phyloP scores from a whole-genome alignment of 306 rosid species.

The Acacia crassicarpa region DNA sequence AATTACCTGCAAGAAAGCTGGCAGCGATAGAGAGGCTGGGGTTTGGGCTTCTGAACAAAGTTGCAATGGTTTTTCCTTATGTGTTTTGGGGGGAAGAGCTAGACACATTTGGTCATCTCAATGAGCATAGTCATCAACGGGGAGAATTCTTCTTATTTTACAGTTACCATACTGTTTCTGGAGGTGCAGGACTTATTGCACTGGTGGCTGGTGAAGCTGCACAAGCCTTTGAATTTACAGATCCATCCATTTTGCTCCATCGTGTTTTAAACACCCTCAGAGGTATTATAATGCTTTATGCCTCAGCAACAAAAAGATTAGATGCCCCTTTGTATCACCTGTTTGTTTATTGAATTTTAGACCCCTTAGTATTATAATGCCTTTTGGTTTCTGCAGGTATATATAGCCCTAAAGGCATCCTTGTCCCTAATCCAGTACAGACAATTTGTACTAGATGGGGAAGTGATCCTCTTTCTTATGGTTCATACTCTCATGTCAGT shows the following conservation, averaged over 20 bases:
- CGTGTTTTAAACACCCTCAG: slow-evolving; percentile 67
- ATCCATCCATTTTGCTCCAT: slow-evolving; percentile 63
- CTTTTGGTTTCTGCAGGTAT: slow-evolving; percentile 56
- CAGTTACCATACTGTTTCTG: slow-evolving; percentile 92
- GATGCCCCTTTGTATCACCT: background rate
- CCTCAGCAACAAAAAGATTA: slow-evolving; percentile 19
- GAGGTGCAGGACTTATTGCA: slow-evolving; percentile 79
- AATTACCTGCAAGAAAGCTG: slow-evolving; percentile 77
- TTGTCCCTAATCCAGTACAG: slow-evolving; percentile 79
- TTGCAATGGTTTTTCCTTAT: slow-evolving; percentile 85
- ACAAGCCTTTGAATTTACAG: slow-evolving; percentile 72
- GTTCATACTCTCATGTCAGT: slow-evolving; percentile 91
- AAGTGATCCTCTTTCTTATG: slow-evolving; percentile 80
- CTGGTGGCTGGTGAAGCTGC: slow-evolving; percentile 99
- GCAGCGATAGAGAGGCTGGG: slow-evolving; percentile 86
- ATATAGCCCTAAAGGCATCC: slow-evolving; percentile 66
- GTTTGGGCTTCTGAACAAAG: slow-evolving; percentile 91
- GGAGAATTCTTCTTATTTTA: slow-evolving; percentile 94
- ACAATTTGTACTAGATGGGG: slow-evolving; percentile 96
- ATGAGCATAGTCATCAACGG: slow-evolving; percentile 64
- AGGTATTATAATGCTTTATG: slow-evolving; percentile 52
- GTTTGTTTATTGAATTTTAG: slow-evolving; percentile 5
- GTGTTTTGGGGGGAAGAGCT: slow-evolving; percentile 97
- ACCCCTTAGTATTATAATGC: background rate
- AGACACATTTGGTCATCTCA: slow-evolving; percentile 94